Percentiles rank a stretch among this genome's conserved stretches.
phyloP scores from a whole-genome alignment of 306 rosid genomes.

The Arachis hypogaea region DNA sequence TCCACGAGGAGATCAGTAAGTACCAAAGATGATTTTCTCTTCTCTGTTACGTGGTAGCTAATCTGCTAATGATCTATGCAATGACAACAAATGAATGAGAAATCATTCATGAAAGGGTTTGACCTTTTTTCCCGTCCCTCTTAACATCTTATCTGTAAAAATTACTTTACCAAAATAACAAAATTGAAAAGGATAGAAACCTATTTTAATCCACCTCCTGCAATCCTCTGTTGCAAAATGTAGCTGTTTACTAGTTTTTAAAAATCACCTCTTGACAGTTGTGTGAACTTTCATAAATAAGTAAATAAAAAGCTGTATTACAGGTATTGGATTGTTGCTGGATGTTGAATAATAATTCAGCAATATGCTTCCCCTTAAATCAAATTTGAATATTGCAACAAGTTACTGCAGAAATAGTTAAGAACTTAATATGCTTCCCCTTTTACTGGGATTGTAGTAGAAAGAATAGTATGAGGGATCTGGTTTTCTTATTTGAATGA shows the following conservation, averaged over 20 bases:
- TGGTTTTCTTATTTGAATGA: too few relatives aligned
- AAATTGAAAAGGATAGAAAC: background rate
- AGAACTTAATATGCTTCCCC: too few relatives aligned
- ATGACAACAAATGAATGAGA: slow-evolving; percentile 8
- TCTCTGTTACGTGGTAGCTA: slow-evolving; percentile 25
- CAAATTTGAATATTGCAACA: slow-evolving; percentile 11
- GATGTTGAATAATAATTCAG: slow-evolving; percentile 15
- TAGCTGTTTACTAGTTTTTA: background rate
- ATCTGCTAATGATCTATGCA: slow-evolving; percentile 11
- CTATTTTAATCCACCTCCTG: slow-evolving; percentile 8
- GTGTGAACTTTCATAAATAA: slow-evolving; percentile 6
- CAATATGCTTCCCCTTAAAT: slow-evolving; percentile 29
- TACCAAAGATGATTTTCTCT: slow-evolving; percentile 32
- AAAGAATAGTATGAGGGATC: too few relatives aligned
- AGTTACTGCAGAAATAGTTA: slow-evolving; percentile 5
- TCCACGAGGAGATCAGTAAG: slow-evolving; percentile 95
- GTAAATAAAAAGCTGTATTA: slow-evolving; percentile 17
- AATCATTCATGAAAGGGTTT: slow-evolving; percentile 1
- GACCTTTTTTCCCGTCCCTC: background rate
- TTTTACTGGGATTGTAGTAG: too few relatives aligned
- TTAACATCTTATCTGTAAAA: slow-evolving; percentile 7
- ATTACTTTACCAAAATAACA: background rate
- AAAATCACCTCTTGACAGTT: slow-evolving; percentile 26
- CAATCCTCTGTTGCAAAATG: slow-evolving; percentile 20
- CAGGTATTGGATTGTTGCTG: slow-evolving; percentile 16